Base-by-base conservation (phyloP, 2,329 filamentous ascomycete genomes). In the Fusarium abutilonis region DNA sequence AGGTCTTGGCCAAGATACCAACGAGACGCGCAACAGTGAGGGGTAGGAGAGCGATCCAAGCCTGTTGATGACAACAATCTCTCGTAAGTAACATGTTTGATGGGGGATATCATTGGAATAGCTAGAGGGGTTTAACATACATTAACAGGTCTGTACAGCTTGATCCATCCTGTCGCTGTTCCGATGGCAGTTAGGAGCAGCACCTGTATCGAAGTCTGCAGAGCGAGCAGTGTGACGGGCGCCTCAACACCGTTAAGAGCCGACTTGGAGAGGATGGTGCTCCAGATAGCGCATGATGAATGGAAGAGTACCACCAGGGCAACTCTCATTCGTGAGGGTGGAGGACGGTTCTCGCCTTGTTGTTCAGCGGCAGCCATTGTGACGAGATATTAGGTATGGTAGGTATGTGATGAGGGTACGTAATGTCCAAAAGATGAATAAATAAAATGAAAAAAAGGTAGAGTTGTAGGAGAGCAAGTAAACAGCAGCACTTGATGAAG, bases 1-100 rank as follows among this genome's bases (percentile, higher is more conserved):
- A 70, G 3, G 67, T 70, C 67, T 70, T 70, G 34, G 67, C 67
- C 53, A 70, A 60, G 39, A 70, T 70, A 31, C 67, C 67, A 15
- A 70, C 56, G 6, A 70, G 63, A 48, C 67, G 67, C 6, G 67
- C 67, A 41, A 66, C 46, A 19, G 67, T 70, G 55, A 70, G 65
- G 47, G 67, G 67, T 26, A 70, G 65, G 19, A 70, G 58, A 40
- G 65, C 41, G 31, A 63, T 58, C 67, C 67, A 70, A 23, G 67
- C 67, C 67, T 69, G 17, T 17, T 19, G 23, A 9, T 15, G 21
- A 14, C 10, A 29, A 14, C 11, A 35, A 15, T n/a, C 32, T 42
- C n/a, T 29, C 14, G 47, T 45, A 34, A 62, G 34, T 7, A 15
- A 40, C 10, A 13, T 44, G 40, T 11, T 19, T 42, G 5, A 3